Evolutionary conservation across 306 rosid species (phyloP).

Genomic region (Trifolium repens): DNA sequence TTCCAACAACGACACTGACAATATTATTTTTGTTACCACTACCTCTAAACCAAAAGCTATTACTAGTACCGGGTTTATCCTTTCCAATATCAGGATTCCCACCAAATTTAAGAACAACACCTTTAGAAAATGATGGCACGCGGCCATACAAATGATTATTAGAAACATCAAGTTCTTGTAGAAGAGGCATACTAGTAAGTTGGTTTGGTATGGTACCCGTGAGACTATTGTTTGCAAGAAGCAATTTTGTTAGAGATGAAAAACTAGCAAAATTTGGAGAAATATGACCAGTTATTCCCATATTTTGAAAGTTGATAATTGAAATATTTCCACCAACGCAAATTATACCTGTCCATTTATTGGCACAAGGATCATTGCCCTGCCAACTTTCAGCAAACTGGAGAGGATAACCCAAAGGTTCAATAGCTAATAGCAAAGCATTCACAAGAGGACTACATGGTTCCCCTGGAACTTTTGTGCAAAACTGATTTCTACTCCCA

Average conservation of each 20-base stretch:
- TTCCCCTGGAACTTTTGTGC: slow-evolving; percentile 45
- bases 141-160: slow-evolving; percentile 62
- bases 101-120: slow-evolving; percentile 42
- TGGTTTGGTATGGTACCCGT: slow-evolving; percentile 64
- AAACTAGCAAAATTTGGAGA: slow-evolving; percentile 61
- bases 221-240: slow-evolving; percentile 58
- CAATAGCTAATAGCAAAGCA: slow-evolving; percentile 50
- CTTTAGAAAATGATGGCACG: slow-evolving; percentile 53
- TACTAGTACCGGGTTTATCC: slow-evolving; percentile 37
- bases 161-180: slow-evolving; percentile 62
- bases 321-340: slow-evolving; percentile 53
- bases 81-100: slow-evolving; percentile 79
- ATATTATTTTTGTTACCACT: slow-evolving; percentile 24
- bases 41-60: background rate
- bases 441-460: slow-evolving; percentile 63
- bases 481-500: slow-evolving; percentile 51
- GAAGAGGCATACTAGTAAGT: slow-evolving; percentile 54
- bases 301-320: slow-evolving; percentile 56
- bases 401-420: slow-evolving; percentile 66
- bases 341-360: slow-evolving; percentile 58
- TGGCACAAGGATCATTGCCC: slow-evolving; percentile 74
- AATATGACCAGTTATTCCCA: slow-evolving; percentile 70
- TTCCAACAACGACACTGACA: slow-evolving; percentile 41
- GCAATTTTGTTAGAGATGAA: slow-evolving; percentile 49
- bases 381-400: slow-evolving; percentile 65